Evolutionary conservation across 768 basidiomycete genomes (phyloP), one percentile per base, ranked within the genome.

Genomic region (Tricholoma bakamatsutake): DNA sequence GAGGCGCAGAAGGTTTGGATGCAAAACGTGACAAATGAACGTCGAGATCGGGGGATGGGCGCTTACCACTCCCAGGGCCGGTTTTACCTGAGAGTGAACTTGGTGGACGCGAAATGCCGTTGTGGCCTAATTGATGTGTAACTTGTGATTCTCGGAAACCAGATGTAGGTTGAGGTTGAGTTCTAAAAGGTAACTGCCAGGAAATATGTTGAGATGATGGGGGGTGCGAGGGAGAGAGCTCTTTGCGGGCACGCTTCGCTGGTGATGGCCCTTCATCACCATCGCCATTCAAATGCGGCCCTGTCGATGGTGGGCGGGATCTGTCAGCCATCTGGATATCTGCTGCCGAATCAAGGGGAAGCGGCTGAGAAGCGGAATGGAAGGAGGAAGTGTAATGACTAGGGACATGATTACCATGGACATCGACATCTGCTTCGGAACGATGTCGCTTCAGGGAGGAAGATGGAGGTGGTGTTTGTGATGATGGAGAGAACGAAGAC

Each of bases 181-280:
- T 58, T 59, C 67, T 62, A 63, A 66, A 28, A 46, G 68, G 64
- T 43, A 69, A 56, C 63, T 73, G 61, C 71, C 72, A 68, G 37
- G 71, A 59, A 52, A 67, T 58, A 53, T 69, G 61, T 58, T 75
- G 74, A 8, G 67, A 66, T 15, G 67, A 56, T 51, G 64, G 74
- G 35, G 71, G 67, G 30, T 62, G 59, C 13, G 69, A 71, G 34
- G 72, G 62, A 17, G 66, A 70, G 21, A 33, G 52, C 28, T 88
- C 87, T 46, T 76, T 84, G 27, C 90, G 85, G 24, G 76, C 70
- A 37, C 88, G 85, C 68, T 91, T 91, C n/a, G 78, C 71, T 6
- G 87, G 86, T 2, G 87, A 84, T 4, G 86, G 84, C 3, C 80
- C 81, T 28, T 83, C 83, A 34, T 83, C 84, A 45, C 79, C 83